Evolutionary conservation across 164 flowering plant genomes (phyloP), one percentile per base, ranked within the genome.

Genomic region (Nymphaea thermarum): DNA sequence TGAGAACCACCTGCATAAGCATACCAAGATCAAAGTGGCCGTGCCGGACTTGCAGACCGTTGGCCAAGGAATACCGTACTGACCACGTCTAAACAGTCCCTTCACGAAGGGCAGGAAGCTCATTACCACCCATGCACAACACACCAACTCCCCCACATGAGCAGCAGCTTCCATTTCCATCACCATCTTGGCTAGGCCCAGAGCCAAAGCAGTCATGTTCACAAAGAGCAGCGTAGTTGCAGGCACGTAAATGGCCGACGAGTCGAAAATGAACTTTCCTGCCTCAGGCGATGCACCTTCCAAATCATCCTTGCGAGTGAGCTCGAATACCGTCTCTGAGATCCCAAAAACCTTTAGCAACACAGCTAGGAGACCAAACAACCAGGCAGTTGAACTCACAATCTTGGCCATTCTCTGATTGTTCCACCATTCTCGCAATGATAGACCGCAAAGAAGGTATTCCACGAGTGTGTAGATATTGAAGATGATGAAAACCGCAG

Each of bases 391-490:
- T 3, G 67, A 25, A 2, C 82, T 36, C 14, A 0, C 64, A 18
- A 86, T 77, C 73, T 82, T 75, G 6, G 3, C 6, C 79, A 81
- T 81, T 64, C 79, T 73, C 12, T 80, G 79, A 68, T 68, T 72
- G 70, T 81, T 82, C 87, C 87, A 89, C 90, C 91, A 87, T n/a
- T 73, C 67, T 0, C 77, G 71, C 6, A 77, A n/a, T 0, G 90
- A 72, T 2, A 68, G 67, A 6, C 83, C 80, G 2, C 42, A 6
- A 3, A 16, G 25, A 0, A 80, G 42, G 73, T 71, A 84, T 55
- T 88, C 87, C 2, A n/a, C 66, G 42, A 87, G 72, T 16, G 74
- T 67, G 63, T 70, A 55, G 4, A 78, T 14, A 67, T 78, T 76
- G 76, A 70, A 70, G 4, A 74, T 44, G 47, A 78, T 43, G 67